Evolutionary conservation across 2,329 filamentous ascomycete species (phyloP), one percentile per base, ranked within the genome.

Genomic region (Cryphonectria carpinicola): DNA sequence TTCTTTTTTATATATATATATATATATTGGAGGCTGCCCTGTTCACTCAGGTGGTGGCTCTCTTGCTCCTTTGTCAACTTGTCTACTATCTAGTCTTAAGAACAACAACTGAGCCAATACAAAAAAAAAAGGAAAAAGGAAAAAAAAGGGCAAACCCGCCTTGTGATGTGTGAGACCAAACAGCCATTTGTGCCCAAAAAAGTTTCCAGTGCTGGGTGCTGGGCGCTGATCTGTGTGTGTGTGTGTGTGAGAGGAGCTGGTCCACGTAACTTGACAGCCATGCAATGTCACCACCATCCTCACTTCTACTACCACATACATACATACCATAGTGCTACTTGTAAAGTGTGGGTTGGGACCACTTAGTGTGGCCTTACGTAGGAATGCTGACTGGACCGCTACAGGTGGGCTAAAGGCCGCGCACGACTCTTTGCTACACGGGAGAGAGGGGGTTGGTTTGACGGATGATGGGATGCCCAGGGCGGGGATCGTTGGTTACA

Each of bases 21-120:
- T n/a, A n/a, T n/a, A n/a, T 28, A 4, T 28, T 41, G 19, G 61
- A 64, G 69, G 77, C 77, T 77, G 77, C 77, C 79, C 79, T 81
- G 80, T 78, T 80, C 77, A 79, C 77, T 79, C 67, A 65, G 62
- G 61, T 76, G 75, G 76, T 81, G 78, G 78, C 78, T 74, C 76
- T 80, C 63, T 41, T 66, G 71, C 79, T 80, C 71, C 74, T 76
- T 81, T 79, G 79, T 80, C 74, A 75, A 78, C 32, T 11, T 52
- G 35, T 78, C 77, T 82, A 82, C 78, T 82, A 83, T 80, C 81
- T 83, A 82, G 83, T 82, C 69, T 76, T 76, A 78, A 74, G 82
- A 79, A 76, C 78, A 74, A 64, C 25, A 54, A 66, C n/a, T 56
- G 41, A 67, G 61, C 68, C 69, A 71, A 67, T 32, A 32, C 69